Evolutionary conservation across 2,329 filamentous ascomycete genomes (phyloP), one percentile per base, ranked within the genome.

Genomic region (Nemania sp.): DNA sequence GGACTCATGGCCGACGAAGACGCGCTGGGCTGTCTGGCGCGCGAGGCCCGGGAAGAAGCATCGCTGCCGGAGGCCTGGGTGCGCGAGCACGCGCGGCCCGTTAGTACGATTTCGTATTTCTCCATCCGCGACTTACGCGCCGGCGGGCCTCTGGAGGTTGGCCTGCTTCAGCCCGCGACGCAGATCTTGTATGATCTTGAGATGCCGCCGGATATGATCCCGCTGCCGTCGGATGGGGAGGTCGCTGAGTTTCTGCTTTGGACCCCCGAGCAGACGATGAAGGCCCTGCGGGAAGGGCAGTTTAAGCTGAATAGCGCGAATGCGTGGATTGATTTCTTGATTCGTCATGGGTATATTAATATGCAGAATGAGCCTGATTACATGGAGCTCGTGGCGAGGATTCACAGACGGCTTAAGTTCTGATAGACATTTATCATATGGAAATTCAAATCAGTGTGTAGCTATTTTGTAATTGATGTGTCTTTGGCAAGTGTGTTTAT

Each of bases 91-190:
- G 46, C 46, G 9, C n/a, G 15, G 8, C 28, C 39, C 12, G 39
- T 44, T 4, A 39, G 47, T 8, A 28, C 47, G 28, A 37, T 50
- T n/a, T 42, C 37, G 20, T 50, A 50, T 20, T 44, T 50, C 47
- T 44, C 26, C 14, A 19, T 50, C 19, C 28, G 37, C 30, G 47
- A 50, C 30, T 30, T 43, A 30, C 37, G 47, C 6, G 31, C 37
- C 6, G 39, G 40, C 15, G 47, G 47, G 4, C 34, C 24, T 12
- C 34, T 31, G 12, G 47, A 50, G 22, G 47, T 42, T 6, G 47
- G 47, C 2, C 30, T 50, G 37, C 39, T 50, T 5, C 40, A 44
- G n/a, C 47, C 39, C 2, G 47, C 37, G 9, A 44, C 37, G 6
- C 47, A 50, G 20, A 17, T 36, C 3, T 7, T 43, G 19, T 49